These are phyloP conservation scores for Hypoxylon sp. DNA, from an alignment of 2,329 filamentous ascomycete genomes.

Conservation along the genomic window DNA sequence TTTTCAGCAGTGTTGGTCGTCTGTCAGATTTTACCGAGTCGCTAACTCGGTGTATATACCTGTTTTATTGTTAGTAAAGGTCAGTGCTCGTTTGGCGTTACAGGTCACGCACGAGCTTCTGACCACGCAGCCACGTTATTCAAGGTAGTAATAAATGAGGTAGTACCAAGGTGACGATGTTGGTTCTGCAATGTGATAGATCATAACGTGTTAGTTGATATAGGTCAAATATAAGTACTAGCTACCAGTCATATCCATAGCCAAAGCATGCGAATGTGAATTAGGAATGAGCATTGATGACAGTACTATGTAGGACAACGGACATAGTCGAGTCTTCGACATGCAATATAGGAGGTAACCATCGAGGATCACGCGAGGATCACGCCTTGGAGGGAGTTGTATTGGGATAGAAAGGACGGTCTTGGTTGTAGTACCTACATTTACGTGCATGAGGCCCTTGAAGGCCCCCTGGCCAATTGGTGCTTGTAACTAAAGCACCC, in stretches of 20 bases:
- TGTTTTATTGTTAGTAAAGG: conserved; percentile 35
- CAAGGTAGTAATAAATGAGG: conserved; percentile 13
- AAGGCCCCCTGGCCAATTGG: too few relatives aligned
- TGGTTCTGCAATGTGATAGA: conserved; percentile 23
- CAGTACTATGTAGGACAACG: too few relatives aligned
- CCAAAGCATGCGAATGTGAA: background rate
- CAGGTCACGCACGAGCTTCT: conserved; percentile 18
- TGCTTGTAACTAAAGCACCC: conserved; percentile 5
- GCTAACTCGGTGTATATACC: conserved; percentile 26
- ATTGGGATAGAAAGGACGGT: too few relatives aligned
- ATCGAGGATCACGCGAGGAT: too few relatives aligned
- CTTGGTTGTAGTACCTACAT: too few relatives aligned
- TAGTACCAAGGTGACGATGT: conserved; percentile 30
- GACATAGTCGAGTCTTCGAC: too few relatives aligned
- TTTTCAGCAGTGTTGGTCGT: conserved; percentile 23
- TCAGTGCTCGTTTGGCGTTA: conserved; percentile 22
- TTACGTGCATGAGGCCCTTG: too few relatives aligned
- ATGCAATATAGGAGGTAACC: too few relatives aligned
- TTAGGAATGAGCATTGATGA: too few relatives aligned
- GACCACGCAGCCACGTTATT: conserved; percentile 21
- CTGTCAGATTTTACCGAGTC: conserved; percentile 15
- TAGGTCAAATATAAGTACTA: background rate
- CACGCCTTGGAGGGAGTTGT: too few relatives aligned
- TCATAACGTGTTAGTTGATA: conserved; percentile 1
- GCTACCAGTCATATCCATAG: background rate